A percentile compares a stretch with the other conserved stretches of the same genome.
phyloP scores from a whole-genome alignment of 495 filamentous ascomycete genomes.

The Penicillium argentinense region DNA sequence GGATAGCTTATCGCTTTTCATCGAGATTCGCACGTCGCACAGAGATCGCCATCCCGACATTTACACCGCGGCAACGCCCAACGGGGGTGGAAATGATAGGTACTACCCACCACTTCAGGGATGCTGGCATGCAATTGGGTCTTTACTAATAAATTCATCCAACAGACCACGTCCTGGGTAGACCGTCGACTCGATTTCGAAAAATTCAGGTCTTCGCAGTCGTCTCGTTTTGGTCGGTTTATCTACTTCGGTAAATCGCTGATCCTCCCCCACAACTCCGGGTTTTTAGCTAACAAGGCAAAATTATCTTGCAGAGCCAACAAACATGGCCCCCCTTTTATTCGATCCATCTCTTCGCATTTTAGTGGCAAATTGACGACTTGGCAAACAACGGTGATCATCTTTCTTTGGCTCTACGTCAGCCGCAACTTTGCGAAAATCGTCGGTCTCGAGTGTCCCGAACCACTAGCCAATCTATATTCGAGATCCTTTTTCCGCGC shows the following conservation, averaged over 20 bases:
- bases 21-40: background rate
- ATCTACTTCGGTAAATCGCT: slow-evolving; percentile 64
- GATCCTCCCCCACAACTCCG: background rate
- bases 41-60: background rate
- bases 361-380: slow-evolving; percentile 70
- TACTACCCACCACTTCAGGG: slow-evolving; percentile 10
- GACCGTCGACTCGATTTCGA: slow-evolving; percentile 85
- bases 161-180: slow-evolving; percentile 88
- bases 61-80: background rate
- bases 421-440: slow-evolving; percentile 91
- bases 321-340: slow-evolving; percentile 78
- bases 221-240: slow-evolving; percentile 85
- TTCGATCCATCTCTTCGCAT: slow-evolving; percentile 69
- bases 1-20: slow-evolving; percentile 12
- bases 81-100: slow-evolving; percentile 35
- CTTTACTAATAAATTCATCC: background rate
- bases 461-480: slow-evolving; percentile 93
- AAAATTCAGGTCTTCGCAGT: slow-evolving; percentile 92
- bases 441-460: slow-evolving; percentile 85
- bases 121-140: too few relatives aligned
- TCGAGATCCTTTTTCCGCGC: slow-evolving; percentile 93
- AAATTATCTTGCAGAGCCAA: slow-evolving; percentile 60
- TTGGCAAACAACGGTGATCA: slow-evolving; percentile 87
- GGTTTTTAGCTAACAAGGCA: background rate
- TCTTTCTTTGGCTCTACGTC: slow-evolving; percentile 88